Evolutionary conservation across 352 stramenopile genomes (phyloP), one percentile per base, ranked within the genome.

Genomic region (Pythium volutum): DNA sequence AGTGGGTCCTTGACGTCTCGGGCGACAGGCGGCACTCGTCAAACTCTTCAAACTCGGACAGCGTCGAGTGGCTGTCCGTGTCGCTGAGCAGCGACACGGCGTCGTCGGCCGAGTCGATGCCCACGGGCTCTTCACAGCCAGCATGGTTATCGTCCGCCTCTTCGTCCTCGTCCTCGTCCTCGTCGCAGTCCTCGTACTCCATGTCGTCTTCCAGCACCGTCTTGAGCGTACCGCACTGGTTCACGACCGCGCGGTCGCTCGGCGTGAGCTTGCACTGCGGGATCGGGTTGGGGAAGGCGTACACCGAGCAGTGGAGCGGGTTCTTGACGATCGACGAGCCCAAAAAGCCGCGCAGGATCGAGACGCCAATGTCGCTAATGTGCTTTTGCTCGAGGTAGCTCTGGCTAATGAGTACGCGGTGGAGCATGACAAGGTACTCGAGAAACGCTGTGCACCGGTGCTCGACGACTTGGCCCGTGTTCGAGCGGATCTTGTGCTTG

Each of bases 341-440:
- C 11, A 78, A 26, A 26, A 78, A 78, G 41, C 68, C 67, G 18
- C 68, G 68, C 20, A 78, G 39, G 43, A 78, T 69, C 11, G 71
- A 74, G 2, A 71, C 57, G 26, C 71, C 69, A 18, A 57, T 55
- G 36, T 66, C 58, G 43, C 59, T 69, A 38, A 78, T 57, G 42
- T 76, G 64, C 22, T 66, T 55, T 23, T 74, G 60, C 48, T 71
- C 41, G 15, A 67, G 39, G 52, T 78, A 76, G 36, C 61, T 56
- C 47, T 64, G 59, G 43, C 61, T 59, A n/a, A 75, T 65, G 51
- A 78, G 34, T 38, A 78, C 26, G 27, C 62, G 59, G 54, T 78
- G 71, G 34, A 74, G 33, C 27, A 55, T 55, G 10, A 69, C 64
- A 15, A 75, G 59, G 62, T 66, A 76, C 38, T 67, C 56, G n/a